phyloP scores from a whole-genome alignment of 2,329 filamentous ascomycete species.

The Ophiosphaerella korrae region DNA sequence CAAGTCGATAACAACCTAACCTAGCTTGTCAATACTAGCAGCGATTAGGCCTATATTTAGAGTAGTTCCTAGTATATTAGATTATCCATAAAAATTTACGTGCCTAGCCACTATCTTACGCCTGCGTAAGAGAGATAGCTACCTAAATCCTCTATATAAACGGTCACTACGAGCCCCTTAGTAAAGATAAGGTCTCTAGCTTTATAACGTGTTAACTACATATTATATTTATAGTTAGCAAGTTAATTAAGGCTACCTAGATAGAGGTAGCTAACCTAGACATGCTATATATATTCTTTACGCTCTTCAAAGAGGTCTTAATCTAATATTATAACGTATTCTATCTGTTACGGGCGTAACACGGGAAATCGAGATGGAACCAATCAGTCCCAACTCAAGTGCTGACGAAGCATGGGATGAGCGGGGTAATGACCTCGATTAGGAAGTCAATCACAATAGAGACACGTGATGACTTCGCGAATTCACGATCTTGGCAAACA shows the following conservation, averaged over 20 bases:
- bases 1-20: conserved; percentile 1
- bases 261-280: conserved; percentile 11
- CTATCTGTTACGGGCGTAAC: no score
- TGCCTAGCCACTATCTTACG: conserved; percentile 12
- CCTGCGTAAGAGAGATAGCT: conserved; percentile 18
- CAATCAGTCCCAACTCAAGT: no score
- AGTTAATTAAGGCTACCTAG: conserved; percentile 8
- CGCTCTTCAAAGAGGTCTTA: conserved; percentile 14
- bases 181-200: conserved; percentile 14
- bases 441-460: no score
- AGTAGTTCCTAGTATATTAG: conserved; percentile 19
- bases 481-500: no score
- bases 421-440: no score
- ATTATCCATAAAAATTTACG: conserved; percentile 22
- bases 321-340: no score
- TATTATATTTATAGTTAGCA: conserved; percentile 15
- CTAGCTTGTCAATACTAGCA: conserved; percentile 16
- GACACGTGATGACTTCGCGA: no score
- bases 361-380: no score
- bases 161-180: conserved; percentile 9
- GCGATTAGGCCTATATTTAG: conserved; percentile 18
- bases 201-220: conserved; percentile 18
- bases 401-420: no score
- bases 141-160: conserved; percentile 16
- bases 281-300: conserved; percentile 12